Evolutionary conservation across 2,329 filamentous ascomycete species (phyloP), one percentile per base, ranked within the genome.

Genomic region (Colletotrichum musicola): DNA sequence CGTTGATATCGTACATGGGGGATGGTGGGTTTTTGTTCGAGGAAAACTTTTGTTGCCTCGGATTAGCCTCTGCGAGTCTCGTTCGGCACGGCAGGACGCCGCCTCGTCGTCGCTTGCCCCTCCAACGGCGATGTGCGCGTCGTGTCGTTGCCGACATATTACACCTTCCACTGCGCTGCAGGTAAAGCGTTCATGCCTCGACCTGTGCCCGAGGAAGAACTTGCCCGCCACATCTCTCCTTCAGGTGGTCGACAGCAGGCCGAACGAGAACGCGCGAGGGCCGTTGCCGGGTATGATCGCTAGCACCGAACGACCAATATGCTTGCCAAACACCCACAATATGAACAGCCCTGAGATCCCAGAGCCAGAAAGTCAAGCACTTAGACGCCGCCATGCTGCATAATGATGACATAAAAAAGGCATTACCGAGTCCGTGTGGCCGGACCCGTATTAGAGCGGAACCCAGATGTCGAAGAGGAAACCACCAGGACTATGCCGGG

Each of bases 371-470:
- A 64, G 49, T 57, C 58, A 72, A 72, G 73, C 72, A 71, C 71
- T 35, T 72, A 75, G 75, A 79, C 77, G 77, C 78, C 78, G 71
- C 74, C 75, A 79, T 78, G 78, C 78, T 77, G 73, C 74, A 77
- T 77, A 71, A 78, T 77, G 74, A 76, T 74, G 74, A 75, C 69
- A 74, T 72, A 74, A 72, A 73, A 75, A 71, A 70, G 71, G 69
- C 74, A 72, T 73, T 71, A 73, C 50, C 65, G 62, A 61, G 66
- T 44, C 62, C 14, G 16, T 4, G 18, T 35, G 22, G 10, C 57
- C 38, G 40, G 44, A 30, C 64, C 62, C 63, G 44, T 63, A 68
- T 69, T 69, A 63, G 27, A 59, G 53, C 67, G 55, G 10, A 38
- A 55, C 54, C 64, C 46, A 25, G 64, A 53, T 66, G 68, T 64